Evolutionary conservation across 768 basidiomycete genomes (phyloP).

Genomic region (Suillus discolor): DNA sequence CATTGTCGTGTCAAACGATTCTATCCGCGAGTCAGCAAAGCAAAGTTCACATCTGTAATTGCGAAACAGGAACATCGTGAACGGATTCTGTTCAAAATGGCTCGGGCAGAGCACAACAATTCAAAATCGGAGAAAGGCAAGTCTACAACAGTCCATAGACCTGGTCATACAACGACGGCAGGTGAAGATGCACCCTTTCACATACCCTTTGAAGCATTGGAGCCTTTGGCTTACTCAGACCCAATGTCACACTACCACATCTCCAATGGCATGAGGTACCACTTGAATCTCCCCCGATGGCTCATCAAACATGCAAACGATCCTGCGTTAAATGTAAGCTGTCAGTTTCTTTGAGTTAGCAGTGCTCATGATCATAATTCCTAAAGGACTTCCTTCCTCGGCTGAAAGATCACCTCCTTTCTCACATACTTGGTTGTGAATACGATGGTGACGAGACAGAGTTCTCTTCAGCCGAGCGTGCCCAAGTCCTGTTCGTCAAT

Average conservation of each 20-base stretch:
- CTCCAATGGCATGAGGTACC: neutral
- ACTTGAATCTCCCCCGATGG: neutral
- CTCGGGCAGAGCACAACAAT: neutral
- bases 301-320: neutral
- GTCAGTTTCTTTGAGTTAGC: too few relatives aligned
- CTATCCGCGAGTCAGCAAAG: slow-evolving; percentile 40
- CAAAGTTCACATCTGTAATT: slow-evolving; percentile 27
- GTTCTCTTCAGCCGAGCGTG: slow-evolving; percentile 21
- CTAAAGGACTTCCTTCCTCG: slow-evolving; percentile 24
- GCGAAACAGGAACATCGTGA: slow-evolving; percentile 21
- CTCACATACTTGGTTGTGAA: neutral
- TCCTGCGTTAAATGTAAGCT: neutral
- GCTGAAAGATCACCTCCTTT: slow-evolving; percentile 15
- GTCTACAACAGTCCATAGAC: too few relatives aligned
- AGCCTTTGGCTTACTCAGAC: neutral
- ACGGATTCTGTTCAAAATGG: slow-evolving; percentile 15
- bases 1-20: slow-evolving; percentile 38
- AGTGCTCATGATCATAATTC: too few relatives aligned
- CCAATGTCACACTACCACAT: neutral
- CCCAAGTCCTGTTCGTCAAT: too few relatives aligned
- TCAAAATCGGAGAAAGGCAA: neutral
- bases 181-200: neutral
- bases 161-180: too few relatives aligned
- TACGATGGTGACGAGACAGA: slow-evolving; percentile 15
- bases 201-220: neutral